Base-by-base conservation (phyloP, 2,329 filamentous ascomycete species). In the Plenodomus biglobosus region DNA sequence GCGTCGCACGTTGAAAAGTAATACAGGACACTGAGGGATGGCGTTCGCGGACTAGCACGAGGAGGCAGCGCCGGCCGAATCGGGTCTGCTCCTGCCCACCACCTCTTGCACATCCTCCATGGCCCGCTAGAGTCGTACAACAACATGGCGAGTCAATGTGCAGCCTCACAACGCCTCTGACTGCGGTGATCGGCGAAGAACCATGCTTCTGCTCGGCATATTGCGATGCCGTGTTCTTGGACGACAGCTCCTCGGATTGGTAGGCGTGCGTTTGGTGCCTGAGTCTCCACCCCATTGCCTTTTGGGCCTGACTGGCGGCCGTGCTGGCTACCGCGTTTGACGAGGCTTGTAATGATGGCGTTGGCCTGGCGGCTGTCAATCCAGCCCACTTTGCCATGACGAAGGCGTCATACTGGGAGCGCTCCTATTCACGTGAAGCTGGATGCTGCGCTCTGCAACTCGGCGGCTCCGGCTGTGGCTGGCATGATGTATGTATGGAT, bases 151-250 rank as follows among this genome's bases (percentile, higher is more conserved):
- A 22, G 40, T 24, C 18, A 35, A 36, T 46, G 48, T 53, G 55
- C 50, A 58, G 55, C 55, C 49, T 55, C 52, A 43, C 27, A 7
- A 32, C 7, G 27, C 13, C 13, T 7, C 27, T 32, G 27, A 11
- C 27, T 11, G 52, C 47, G 30, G 40, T 56, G 58, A 62, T 64
- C 61, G 62, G 52, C 62, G 58, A 64, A 27, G 38, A 53, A 37
- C 46, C 54, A 27, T 51, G 44, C 51, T 58, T 53, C 50, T 55
- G 38, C 38, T 32, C 22, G 42, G 40, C 47, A 36, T 35, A 40
- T 50, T 48, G 39, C 18, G 38, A 46, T 46, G 44, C 55, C 49
- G 42, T 39, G 32, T 36, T 45, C 50, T 50, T 50, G 48, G 54
- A 54, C 40, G 40, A 45, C 46, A 50, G 40, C 32, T 37, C 35